Percentiles rank a stretch among this genome's conserved stretches.
phyloP scores from a whole-genome alignment of 306 rosid genomes.

The Medicago arabica region DNA sequence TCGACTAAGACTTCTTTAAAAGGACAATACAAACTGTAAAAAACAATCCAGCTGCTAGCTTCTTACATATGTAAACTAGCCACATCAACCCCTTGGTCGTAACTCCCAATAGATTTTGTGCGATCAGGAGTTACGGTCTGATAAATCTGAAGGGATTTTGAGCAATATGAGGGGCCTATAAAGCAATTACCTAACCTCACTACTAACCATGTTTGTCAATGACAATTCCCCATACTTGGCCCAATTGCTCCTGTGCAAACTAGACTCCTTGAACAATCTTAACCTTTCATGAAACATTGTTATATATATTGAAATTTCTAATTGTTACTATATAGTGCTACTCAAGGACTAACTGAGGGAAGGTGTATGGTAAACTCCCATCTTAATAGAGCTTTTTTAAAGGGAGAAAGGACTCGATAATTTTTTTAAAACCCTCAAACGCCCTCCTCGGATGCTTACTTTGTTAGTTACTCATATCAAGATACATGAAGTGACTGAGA shows the following conservation, averaged over 20 bases:
- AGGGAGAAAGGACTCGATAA: no score
- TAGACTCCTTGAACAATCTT: not conserved
- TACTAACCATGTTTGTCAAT: not conserved
- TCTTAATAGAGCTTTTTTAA: not conserved
- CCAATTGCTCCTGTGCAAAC: not conserved
- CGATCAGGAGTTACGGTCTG: no score
- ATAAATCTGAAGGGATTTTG: no score
- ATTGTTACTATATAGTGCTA: not conserved
- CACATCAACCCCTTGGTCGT: no score
- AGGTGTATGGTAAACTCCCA: not conserved
- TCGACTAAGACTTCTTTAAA: not conserved
- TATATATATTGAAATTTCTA: not conserved
- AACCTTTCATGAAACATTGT: not conserved
- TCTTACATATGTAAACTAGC: no score
- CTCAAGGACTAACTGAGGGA: not conserved
- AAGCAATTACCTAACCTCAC: no score
- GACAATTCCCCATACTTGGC: not conserved
- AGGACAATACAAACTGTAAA: not conserved
- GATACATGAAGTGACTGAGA: not conserved
- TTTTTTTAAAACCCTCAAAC: not conserved
- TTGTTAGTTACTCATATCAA: not conserved
- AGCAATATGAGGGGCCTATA: no score
- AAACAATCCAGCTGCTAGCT: not conserved
- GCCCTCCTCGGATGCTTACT: not conserved
- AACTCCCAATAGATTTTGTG: no score